These are phyloP conservation scores for Chaetoscypha palmicola DNA, from an alignment of 2,329 filamentous ascomycete genomes.

Conservation along the genomic window DNA sequence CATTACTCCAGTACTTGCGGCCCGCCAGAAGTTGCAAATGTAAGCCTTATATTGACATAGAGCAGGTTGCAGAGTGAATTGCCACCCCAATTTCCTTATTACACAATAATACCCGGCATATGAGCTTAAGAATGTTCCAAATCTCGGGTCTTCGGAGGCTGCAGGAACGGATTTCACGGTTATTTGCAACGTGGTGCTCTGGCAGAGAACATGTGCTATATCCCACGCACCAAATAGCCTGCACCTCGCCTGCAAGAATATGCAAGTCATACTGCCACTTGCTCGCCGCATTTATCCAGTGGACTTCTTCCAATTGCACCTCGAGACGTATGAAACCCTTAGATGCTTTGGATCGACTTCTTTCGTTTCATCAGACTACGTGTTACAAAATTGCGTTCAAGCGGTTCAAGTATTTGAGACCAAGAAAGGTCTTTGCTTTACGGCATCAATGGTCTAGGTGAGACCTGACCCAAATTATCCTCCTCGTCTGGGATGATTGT, in stretches of 20 bases:
- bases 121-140: neutral
- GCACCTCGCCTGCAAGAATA: conserved; percentile 17
- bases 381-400: too few species aligned
- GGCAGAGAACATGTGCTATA: conserved; percentile 4
- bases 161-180: conserved; percentile 11
- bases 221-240: conserved; percentile 1
- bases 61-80: neutral
- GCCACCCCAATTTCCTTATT: neutral
- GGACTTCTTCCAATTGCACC: conserved; percentile 7
- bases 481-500: conserved; percentile 6
- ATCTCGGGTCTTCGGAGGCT: conserved; percentile 7
- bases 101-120: conserved; percentile 1
- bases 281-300: conserved; percentile 12
- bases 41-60: neutral
- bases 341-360: conserved; percentile 15
- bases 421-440: too few species aligned
- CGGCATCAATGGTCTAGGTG: too few species aligned
- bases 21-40: neutral
- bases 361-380: conserved; percentile 4
- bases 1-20: too few species aligned
- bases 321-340: conserved; percentile 10
- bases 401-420: too few species aligned
- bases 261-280: conserved; percentile 13
- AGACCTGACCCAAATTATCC: too few species aligned
- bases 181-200: conserved; percentile 3